Evolutionary conservation across 257 asterid genomes (phyloP).

Genomic region (Catharanthus roseus): DNA sequence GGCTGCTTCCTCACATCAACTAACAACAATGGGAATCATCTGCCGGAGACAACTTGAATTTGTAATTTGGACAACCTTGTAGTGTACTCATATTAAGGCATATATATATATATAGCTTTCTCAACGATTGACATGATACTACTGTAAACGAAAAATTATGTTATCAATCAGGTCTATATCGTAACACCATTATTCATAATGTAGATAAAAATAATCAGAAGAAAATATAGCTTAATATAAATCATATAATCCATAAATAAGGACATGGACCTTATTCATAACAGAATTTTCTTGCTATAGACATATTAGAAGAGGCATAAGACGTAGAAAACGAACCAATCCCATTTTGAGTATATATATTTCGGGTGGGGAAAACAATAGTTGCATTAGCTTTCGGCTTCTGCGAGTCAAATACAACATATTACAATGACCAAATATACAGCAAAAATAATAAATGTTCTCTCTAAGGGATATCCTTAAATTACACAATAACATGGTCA

Average conservation of each 20-base stretch:
- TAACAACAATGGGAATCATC: not conserved
- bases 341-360: too few species aligned
- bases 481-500: not conserved
- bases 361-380: not conserved
- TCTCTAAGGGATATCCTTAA: not conserved
- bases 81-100: constrained; percentile 1
- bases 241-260: too few species aligned
- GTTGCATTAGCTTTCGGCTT: not conserved
- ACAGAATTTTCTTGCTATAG: too few species aligned
- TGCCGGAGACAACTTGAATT: not conserved
- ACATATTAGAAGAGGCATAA: too few species aligned
- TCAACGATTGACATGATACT: not conserved
- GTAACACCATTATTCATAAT: too few species aligned
- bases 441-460: not conserved
- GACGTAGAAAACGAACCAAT: too few species aligned
- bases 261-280: too few species aligned
- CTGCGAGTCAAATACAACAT: not conserved
- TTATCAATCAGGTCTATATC: too few species aligned
- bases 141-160: too few species aligned
- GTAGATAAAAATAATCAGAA: too few species aligned
- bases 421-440: not conserved
- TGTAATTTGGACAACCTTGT: not conserved
- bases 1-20: constrained; percentile 33
- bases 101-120: not conserved
- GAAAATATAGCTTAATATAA: too few species aligned